A percentile compares a stretch with the other conserved stretches of the same genome.
Evolutionary conservation across 768 basidiomycete genomes (phyloP).

Genomic region (Lentinula edodes): DNA sequence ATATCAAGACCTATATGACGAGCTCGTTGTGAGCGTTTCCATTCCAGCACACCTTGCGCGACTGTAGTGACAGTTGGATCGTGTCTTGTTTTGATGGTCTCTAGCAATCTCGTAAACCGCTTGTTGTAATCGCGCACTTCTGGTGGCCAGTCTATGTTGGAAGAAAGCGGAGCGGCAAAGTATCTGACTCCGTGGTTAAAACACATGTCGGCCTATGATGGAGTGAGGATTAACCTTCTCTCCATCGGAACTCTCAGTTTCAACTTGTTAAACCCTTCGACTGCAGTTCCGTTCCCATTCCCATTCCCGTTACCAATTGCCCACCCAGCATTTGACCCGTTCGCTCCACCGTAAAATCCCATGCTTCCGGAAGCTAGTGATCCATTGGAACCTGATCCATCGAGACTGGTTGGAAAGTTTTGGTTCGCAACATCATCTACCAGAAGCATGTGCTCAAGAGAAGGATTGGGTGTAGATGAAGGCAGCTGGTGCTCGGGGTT

Average conservation of each 20-base stretch:
- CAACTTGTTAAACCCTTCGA: slow-evolving; percentile 46
- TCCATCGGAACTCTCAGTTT: slow-evolving; percentile 81
- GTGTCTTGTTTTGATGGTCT: slow-evolving; percentile 89
- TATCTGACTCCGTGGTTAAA: slow-evolving; percentile 33
- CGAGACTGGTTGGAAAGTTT: slow-evolving; percentile 9
- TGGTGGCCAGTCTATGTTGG: slow-evolving; percentile 73
- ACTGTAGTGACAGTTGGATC: slow-evolving; percentile 98
- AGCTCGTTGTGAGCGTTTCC: slow-evolving; percentile 75
- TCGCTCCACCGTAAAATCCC: slow-evolving; percentile 4
- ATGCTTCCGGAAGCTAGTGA: slow-evolving; percentile 12
- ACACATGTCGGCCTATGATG: slow-evolving; percentile 1
- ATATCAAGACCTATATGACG: slow-evolving; percentile 79
- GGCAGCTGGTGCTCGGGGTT: slow-evolving; percentile 51
- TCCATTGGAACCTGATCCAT: slow-evolving; percentile 16
- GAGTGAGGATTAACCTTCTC: slow-evolving; percentile 52
- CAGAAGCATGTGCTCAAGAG: slow-evolving; percentile 38
- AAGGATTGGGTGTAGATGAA: slow-evolving; percentile 77
- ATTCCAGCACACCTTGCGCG: slow-evolving; percentile 93
- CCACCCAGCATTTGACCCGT: slow-evolving; percentile 8
- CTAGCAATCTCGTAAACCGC: slow-evolving; percentile 80
- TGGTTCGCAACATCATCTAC: slow-evolving; percentile 3
- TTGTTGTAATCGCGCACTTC: slow-evolving; percentile 92
- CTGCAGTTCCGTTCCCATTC: slow-evolving; percentile 17
- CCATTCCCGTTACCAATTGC: slow-evolving; percentile 12
- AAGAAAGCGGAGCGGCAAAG: slow-evolving; percentile 60